Percentiles rank a stretch among this genome's conserved stretches.
Evolutionary conservation across 169 alveolate species (phyloP).

Genomic region (Plasmodium blacklocki): DNA sequence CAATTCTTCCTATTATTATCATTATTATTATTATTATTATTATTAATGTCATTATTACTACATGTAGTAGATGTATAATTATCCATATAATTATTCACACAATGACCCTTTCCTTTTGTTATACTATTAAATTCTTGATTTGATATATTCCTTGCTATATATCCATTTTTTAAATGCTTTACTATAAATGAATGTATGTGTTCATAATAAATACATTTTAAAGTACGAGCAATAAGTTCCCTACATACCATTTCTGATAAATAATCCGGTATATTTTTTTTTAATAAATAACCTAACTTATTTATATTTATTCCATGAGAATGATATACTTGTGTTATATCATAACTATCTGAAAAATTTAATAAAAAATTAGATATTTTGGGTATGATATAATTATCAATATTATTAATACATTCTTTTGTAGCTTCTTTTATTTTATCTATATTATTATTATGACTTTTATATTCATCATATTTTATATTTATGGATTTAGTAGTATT

Average conservation of each 20-base stretch:
- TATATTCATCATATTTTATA: slow-evolving; percentile 62
- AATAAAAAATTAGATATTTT: slow-evolving; percentile 71
- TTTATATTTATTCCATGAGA: slow-evolving; percentile 84
- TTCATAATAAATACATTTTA: slow-evolving; percentile 78
- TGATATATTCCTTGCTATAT: too few relatives aligned
- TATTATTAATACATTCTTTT: slow-evolving; percentile 68
- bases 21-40: background rate
- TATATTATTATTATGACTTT: slow-evolving; percentile 37
- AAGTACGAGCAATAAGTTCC: slow-evolving; percentile 37
- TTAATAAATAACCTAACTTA: slow-evolving; percentile 35
- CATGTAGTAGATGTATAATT: background rate
- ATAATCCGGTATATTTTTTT: slow-evolving; percentile 20
- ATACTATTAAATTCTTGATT: too few relatives aligned
- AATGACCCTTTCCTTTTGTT: background rate
- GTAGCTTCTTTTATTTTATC: slow-evolving; percentile 71
- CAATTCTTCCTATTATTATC: background rate
- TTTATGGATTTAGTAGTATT: slow-evolving; percentile 73
- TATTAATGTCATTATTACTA: background rate
- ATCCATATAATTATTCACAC: background rate
- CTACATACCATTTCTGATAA: slow-evolving; percentile 39
- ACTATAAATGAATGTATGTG: slow-evolving; percentile 75
- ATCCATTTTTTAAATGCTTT: slow-evolving; percentile 35
- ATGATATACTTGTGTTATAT: slow-evolving; percentile 78
- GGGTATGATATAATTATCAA: slow-evolving; percentile 77
- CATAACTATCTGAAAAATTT: slow-evolving; percentile 82